These are phyloP conservation scores for Fusarium nelsonii DNA, from an alignment of 2,329 filamentous ascomycete genomes.

Conservation along the genomic window DNA sequence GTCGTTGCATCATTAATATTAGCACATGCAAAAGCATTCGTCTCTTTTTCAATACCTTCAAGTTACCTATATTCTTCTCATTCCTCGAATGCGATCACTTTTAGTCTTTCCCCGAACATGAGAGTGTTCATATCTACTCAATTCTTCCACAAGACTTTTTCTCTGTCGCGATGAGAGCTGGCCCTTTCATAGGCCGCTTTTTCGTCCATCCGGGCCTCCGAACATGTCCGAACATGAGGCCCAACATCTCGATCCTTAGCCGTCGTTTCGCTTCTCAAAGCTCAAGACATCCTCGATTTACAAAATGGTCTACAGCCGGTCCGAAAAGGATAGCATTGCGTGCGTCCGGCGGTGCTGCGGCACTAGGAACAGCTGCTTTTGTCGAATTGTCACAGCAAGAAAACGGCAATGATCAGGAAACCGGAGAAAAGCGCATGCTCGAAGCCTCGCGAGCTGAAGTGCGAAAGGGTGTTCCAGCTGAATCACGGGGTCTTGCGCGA, in stretches of 20 bases:
- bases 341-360: constrained; percentile 57
- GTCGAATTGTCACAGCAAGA: constrained; percentile 69
- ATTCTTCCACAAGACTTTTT: constrained; percentile 15
- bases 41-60: background rate
- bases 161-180: constrained; percentile 60
- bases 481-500: constrained; percentile 70
- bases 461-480: constrained; percentile 72
- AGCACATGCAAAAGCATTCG: constrained; percentile 34
- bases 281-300: constrained; percentile 42
- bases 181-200: constrained; percentile 58
- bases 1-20: constrained; percentile 40
- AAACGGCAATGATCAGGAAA: constrained; percentile 65
- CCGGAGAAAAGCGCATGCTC: constrained; percentile 88
- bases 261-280: constrained; percentile 46
- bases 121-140: constrained; percentile 24
- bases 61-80: background rate
- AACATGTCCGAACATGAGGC: constrained; percentile 39
- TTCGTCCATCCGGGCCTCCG: constrained; percentile 57
- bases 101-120: constrained; percentile 36
- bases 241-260: constrained; percentile 28
- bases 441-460: constrained; percentile 84
- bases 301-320: constrained; percentile 43
- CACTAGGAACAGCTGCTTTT: constrained; percentile 68
- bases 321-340: constrained; percentile 52
- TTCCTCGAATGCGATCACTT: constrained; percentile 29